phyloP scores from a whole-genome alignment of 2,329 filamentous ascomycete species.

The Penicillium sp. region DNA sequence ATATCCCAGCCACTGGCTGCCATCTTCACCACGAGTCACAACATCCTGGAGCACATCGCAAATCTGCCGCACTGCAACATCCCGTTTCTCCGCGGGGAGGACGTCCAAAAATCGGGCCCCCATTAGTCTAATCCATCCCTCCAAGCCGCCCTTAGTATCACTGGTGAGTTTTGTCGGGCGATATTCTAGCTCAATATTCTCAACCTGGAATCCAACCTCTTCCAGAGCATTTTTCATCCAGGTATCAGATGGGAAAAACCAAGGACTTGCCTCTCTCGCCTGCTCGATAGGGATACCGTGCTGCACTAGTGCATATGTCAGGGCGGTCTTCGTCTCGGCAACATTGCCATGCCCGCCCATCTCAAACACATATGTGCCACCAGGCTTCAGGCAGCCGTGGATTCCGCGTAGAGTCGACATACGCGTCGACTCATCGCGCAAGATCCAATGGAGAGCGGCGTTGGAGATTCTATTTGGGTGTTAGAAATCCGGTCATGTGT shows the following conservation, averaged over 20 bases:
- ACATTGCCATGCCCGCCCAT: conserved; percentile 71
- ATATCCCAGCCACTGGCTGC: conserved; percentile 52
- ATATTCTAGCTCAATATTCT: conserved; percentile 62
- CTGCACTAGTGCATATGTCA: conserved; percentile 54
- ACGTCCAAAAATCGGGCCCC: conserved; percentile 59
- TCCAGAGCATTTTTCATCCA: conserved; percentile 52
- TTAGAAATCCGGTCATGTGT: neutral
- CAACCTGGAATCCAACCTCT: conserved; percentile 47
- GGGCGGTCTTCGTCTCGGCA: conserved; percentile 59
- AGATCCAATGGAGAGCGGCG: conserved; percentile 67
- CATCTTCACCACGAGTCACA: conserved; percentile 57
- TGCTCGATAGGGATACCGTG: conserved; percentile 53
- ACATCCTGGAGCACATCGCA: conserved; percentile 56
- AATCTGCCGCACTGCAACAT: conserved; percentile 55
- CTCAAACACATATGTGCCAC: conserved; percentile 64
- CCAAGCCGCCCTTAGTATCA: conserved; percentile 53
- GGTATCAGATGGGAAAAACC: conserved; percentile 68
- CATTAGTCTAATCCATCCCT: conserved; percentile 67
- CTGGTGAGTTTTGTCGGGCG: conserved; percentile 57
- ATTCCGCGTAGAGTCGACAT: conserved; percentile 55
- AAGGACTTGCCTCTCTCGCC: conserved; percentile 57
- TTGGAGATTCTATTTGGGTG: conserved; percentile 52
- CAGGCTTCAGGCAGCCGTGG: conserved; percentile 53
- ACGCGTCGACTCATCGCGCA: conserved; percentile 50
- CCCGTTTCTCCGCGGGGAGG: conserved; percentile 49